A percentile compares a stretch with the other conserved stretches of the same genome.
Conservation (phyloP, 805 yeast genomes). For the Wickerhamiella spandovensis region DNA sequence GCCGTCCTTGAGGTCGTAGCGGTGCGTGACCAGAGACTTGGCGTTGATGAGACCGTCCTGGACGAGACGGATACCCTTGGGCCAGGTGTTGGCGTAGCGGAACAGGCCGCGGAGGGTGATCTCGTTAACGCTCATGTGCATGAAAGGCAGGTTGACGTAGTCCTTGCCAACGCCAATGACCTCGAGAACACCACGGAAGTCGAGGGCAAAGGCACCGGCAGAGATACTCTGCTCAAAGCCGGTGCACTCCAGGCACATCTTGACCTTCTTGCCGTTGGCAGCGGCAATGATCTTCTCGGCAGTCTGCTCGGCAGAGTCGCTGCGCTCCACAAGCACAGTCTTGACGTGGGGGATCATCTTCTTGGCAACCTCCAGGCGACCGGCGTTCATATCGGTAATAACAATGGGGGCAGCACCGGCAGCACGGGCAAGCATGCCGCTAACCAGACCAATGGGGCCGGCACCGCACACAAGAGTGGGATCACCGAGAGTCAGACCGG, state of each 20-base stretch:
- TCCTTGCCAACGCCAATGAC: constrained; percentile 42
- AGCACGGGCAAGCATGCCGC: constrained; percentile 36
- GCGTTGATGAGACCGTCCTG: constrained; percentile 33
- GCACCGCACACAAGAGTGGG: constrained; percentile 40
- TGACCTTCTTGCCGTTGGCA: constrained; percentile 33
- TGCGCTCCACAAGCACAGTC: constrained; percentile 32
- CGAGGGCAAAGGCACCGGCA: constrained; percentile 33
- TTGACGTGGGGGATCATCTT: constrained; percentile 33
- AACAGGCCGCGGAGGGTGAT: constrained; percentile 38
- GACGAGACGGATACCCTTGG: constrained; percentile 38
- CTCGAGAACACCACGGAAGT: constrained; percentile 35
- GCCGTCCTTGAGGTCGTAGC: constrained; percentile 35
- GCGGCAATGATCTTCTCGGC: constrained; percentile 19
- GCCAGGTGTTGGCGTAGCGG: constrained; percentile 46
- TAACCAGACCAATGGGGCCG: constrained; percentile 45
- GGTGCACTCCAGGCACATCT: constrained; percentile 39
- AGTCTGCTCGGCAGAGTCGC: constrained; percentile 27
- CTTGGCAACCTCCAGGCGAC: constrained; percentile 36
- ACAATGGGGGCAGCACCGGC: constrained; percentile 41
- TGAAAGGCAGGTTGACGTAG: constrained; percentile 38
- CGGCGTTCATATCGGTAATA: constrained; percentile 35
- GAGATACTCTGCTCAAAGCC: constrained; percentile 38
- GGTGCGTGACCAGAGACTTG: constrained; percentile 37
- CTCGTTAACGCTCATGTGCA: constrained; percentile 41
- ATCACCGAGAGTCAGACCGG: constrained; percentile 36